Base-by-base conservation (phyloP, 2,329 filamentous ascomycete genomes). In the Colletotrichum cuscutae region DNA sequence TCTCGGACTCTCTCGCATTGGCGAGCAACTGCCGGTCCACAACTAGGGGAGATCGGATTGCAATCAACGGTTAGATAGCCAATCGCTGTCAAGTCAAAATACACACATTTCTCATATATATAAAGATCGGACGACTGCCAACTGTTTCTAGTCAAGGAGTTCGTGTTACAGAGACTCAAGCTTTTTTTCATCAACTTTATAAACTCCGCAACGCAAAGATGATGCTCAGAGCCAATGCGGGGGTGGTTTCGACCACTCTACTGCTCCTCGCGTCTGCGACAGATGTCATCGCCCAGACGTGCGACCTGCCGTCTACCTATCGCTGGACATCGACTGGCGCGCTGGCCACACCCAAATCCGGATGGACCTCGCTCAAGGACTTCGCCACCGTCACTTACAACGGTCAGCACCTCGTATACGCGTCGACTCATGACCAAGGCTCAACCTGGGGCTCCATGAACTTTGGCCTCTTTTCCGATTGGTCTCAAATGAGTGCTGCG, bases 321-420 rank as follows among this genome's bases (percentile, higher is more conserved):
- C 79, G 80, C 57, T 91, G 89, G 89, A 86, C 84, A 32, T 89
- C 87, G 12, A 86, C 85, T 7, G 84, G 80, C 2, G 74, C 84
- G 4, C 82, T 92, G 11, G 88, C 89, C 1, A 77, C 82, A 8
- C 89, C 90, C 1, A 86, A 86, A 76, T 81, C 81, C 2, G 88
- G 88, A 22, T 90, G 87, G 88, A 83, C 81, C 2, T 83, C 89
- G 6, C 84, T 92, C 76, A 93, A 93, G 78, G 91, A 93, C 81
- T 92, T 92, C 81, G 90, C 88, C 35, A 77, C 79, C 66, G 86
- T 86, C 24, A 77, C 82, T 2, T 89, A 89, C 82, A 88, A 92
- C 37, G 88, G 86, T 69, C 78, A 90, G 79, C 84, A 91, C 74
- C 84, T 92, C 7, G 90, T 92, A 3, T 93, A 92, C 77, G 90